Percentiles rank a stretch among this genome's conserved stretches.
Evolutionary conservation across 176 grass and related monocot species (phyloP).

Genomic region (Cenchrus fungigraminus): DNA sequence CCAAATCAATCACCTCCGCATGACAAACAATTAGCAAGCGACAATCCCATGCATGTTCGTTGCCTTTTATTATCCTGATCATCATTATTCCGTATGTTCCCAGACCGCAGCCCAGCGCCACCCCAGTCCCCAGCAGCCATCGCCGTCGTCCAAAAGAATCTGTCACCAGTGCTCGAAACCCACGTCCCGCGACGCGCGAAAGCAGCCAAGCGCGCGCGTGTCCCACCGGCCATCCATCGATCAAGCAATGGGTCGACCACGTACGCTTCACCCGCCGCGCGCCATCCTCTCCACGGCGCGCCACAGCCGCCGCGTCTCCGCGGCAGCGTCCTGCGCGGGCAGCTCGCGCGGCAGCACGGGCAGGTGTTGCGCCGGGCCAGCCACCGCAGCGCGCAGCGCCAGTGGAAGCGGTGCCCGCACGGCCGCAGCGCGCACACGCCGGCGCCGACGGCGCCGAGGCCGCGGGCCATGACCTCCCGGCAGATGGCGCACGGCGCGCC

Average conservation of each 20-base stretch:
- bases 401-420: conserved; percentile 86
- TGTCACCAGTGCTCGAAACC: conserved; percentile 28
- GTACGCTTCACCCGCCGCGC: conserved; percentile 8
- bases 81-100: conserved; percentile 3
- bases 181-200: conserved; percentile 35
- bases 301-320: conserved; percentile 79
- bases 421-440: conserved; percentile 66
- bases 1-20: conserved; percentile 15
- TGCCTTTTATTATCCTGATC: neutral
- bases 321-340: conserved; percentile 60
- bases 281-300: conserved; percentile 61
- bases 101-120: neutral
- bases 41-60: neutral
- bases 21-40: neutral
- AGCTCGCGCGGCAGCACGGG: conserved; percentile 92
- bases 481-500: conserved; percentile 75
- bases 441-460: conserved; percentile 9
- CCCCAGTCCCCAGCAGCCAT: neutral
- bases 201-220: conserved; percentile 32
- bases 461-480: conserved; percentile 69
- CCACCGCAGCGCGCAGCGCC: conserved; percentile 78
- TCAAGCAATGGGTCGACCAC: neutral
- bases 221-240: neutral
- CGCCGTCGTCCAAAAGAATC: conserved; percentile 29
- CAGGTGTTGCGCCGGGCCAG: conserved; percentile 78